These are phyloP conservation scores for Exidia glandulosa DNA, from an alignment of 768 basidiomycete species.

Conservation along the genomic window DNA sequence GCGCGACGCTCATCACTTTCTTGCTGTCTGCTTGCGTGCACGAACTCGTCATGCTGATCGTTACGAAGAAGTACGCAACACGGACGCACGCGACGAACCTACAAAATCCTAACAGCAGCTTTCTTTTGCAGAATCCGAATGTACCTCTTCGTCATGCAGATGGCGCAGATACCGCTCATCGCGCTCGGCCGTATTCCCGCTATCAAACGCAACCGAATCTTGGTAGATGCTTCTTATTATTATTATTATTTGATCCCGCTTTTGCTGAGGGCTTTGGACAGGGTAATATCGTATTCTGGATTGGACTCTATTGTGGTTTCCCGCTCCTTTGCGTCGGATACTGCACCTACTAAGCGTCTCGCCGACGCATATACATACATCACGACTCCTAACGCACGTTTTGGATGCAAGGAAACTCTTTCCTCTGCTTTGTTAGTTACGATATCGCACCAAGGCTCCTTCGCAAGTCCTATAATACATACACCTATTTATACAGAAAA, in stretches of 20 bases:
- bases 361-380: not conserved
- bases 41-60: conserved; percentile 93
- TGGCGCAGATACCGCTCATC: conserved; percentile 89
- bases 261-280: not conserved
- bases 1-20: conserved; percentile 92
- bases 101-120: not conserved
- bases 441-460: no score
- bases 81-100: not conserved
- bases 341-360: conserved; percentile 34
- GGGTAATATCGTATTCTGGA: conserved; percentile 86
- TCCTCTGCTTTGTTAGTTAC: not conserved
- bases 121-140: conserved; percentile 34
- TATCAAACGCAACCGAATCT: conserved; percentile 68
- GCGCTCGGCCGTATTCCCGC: conserved; percentile 62
- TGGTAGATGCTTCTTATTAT: conserved; percentile 28
- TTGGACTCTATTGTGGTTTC: conserved; percentile 85
- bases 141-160: conserved; percentile 76
- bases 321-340: conserved; percentile 82
- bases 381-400: not conserved
- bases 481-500: not conserved
- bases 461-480: no score
- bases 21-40: conserved; percentile 81
- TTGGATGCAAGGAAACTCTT: not conserved
- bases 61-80: conserved; percentile 75
- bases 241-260: not conserved